Conservation (phyloP, 345 rosid genomes). For the Cardamine chenopodiifolia region DNA sequence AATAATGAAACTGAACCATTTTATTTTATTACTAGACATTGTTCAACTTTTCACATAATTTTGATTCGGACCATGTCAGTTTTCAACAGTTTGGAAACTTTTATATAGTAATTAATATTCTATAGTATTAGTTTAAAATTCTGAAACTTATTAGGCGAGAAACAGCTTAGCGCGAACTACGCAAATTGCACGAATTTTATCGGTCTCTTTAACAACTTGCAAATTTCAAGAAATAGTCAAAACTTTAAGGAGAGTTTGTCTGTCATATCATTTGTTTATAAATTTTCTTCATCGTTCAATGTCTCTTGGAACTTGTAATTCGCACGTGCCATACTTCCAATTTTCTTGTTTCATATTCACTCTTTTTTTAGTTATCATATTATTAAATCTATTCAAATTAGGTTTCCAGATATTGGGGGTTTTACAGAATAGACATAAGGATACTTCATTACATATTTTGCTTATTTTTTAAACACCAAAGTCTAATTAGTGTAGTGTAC, state of each 20-base stretch:
- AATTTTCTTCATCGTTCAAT: neutral
- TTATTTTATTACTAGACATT: neutral
- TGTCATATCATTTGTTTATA: slow-evolving; percentile 20
- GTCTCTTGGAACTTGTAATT: slow-evolving; percentile 26
- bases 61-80: neutral
- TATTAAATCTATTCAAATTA: neutral
- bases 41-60: neutral
- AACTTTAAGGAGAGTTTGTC: slow-evolving; percentile 24
- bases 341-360: neutral
- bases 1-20: neutral
- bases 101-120: neutral
- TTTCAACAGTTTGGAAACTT: neutral
- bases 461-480: neutral
- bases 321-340: slow-evolving; percentile 22
- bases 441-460: neutral
- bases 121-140: too few species aligned
- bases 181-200: slow-evolving; percentile 19
- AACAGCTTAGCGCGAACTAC: slow-evolving; percentile 11
- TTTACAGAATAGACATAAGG: slow-evolving; percentile 6
- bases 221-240: slow-evolving; percentile 23
- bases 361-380: neutral
- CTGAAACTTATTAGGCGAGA: neutral
- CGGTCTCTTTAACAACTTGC: slow-evolving; percentile 1
- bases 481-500: slow-evolving; percentile 15
- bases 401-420: slow-evolving; percentile 30